These are phyloP conservation scores for Eremothecium gossypii DNA, from an alignment of 1,139 yeast genomes.

Conservation along the genomic window DNA sequence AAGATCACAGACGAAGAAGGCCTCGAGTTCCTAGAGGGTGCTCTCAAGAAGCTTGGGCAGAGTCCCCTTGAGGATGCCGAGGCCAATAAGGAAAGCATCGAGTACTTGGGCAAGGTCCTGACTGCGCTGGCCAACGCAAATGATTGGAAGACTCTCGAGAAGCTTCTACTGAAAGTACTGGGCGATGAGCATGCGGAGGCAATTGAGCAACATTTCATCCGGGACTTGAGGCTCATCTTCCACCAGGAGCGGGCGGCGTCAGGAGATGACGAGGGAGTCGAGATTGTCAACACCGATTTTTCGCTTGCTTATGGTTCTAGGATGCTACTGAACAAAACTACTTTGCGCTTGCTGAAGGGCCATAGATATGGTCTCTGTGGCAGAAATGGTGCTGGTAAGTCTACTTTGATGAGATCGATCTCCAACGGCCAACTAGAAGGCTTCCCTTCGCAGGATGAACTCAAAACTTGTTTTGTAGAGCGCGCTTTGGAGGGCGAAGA, in stretches of 20 bases:
- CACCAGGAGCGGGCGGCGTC: conserved; percentile 50
- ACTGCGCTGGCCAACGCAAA: conserved; percentile 76
- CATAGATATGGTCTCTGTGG: conserved; percentile 98
- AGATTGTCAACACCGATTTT: conserved; percentile 87
- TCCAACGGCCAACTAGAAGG: conserved; percentile 97
- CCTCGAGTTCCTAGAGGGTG: conserved; percentile 35
- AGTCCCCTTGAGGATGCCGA: conserved; percentile 23
- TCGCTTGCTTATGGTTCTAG: conserved; percentile 96
- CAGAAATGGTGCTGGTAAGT: conserved; percentile 98
- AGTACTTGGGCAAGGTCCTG: conserved; percentile 49
- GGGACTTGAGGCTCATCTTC: conserved; percentile 55
- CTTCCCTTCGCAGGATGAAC: conserved; percentile 81
- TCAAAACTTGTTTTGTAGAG: conserved; percentile 93
- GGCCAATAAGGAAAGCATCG: conserved; percentile 33
- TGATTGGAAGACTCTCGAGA: conserved; percentile 72
- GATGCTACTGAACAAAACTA: conserved; percentile 91
- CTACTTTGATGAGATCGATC: conserved; percentile 94
- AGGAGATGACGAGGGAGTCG: conserved; percentile 64
- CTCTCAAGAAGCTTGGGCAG: conserved; percentile 28
- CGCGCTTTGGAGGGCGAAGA: conserved; percentile 95
- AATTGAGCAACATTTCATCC: conserved; percentile 39
- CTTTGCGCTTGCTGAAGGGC: conserved; percentile 78
- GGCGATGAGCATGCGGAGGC: conserved; percentile 36
- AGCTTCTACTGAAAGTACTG: conserved; percentile 44
- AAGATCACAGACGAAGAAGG: conserved; percentile 55